These are phyloP conservation scores for Hypoxylon cercidicola DNA, from an alignment of 495 filamentous ascomycete species.

Conservation along the genomic window DNA sequence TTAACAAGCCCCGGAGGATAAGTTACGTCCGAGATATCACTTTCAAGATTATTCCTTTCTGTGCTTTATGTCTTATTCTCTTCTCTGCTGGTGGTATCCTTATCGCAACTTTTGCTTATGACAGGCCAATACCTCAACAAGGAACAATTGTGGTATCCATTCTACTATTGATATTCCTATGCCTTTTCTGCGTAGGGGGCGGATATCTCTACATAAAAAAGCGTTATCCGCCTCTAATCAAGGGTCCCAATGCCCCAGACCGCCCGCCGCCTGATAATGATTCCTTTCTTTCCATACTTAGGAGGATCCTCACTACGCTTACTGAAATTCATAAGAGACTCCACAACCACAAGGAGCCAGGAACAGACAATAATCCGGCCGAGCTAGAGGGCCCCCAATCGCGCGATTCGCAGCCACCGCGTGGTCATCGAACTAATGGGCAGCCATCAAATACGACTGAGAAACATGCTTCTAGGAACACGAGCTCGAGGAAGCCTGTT, in stretches of 20 bases:
- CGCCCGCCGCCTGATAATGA: background rate
- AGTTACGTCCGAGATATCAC: slow-evolving; percentile 36
- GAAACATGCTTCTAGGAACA: background rate
- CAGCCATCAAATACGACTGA: background rate
- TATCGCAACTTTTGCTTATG: slow-evolving; percentile 15
- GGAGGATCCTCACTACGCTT: too few relatives aligned
- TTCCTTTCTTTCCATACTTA: background rate
- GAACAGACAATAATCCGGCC: background rate
- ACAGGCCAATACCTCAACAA: slow-evolving; percentile 32
- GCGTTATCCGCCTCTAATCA: slow-evolving; percentile 17
- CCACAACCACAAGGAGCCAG: too few relatives aligned
- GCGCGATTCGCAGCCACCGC: too few relatives aligned
- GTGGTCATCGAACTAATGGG: background rate
- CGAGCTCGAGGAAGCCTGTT: background rate
- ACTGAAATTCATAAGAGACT: too few relatives aligned
- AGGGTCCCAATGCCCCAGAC: slow-evolving; percentile 17
- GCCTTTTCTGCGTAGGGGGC: slow-evolving; percentile 30
- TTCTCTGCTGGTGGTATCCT: slow-evolving; percentile 36
- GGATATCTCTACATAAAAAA: slow-evolving; percentile 20
- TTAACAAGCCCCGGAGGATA: slow-evolving; percentile 4
- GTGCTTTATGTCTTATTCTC: slow-evolving; percentile 21
- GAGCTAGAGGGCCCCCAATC: background rate
- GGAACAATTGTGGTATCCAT: slow-evolving; percentile 30
- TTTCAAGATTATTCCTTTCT: slow-evolving; percentile 35
- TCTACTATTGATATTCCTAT: slow-evolving; percentile 25